These are phyloP conservation scores for Sporothrix schenckii DNA, from an alignment of 2,329 filamentous ascomycete species.

Conservation along the genomic window DNA sequence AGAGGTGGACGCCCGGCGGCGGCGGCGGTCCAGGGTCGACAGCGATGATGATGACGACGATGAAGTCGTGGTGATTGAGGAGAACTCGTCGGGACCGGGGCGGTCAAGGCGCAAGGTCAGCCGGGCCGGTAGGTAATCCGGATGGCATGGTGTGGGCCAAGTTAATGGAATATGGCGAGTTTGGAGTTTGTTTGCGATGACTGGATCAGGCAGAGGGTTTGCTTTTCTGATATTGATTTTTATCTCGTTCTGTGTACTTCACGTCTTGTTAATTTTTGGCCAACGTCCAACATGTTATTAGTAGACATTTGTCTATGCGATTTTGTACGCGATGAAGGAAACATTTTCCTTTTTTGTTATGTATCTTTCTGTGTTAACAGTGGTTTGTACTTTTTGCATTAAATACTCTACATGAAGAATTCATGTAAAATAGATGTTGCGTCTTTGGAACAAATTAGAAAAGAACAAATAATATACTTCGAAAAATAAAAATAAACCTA, in stretches of 20 bases:
- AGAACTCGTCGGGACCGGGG: constrained; percentile 10
- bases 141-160: too few species aligned
- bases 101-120: constrained; percentile 14
- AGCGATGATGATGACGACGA: constrained; percentile 27
- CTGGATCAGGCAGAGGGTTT: constrained; percentile 1
- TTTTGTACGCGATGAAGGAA: too few species aligned
- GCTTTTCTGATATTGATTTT: background rate
- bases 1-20: constrained; percentile 8
- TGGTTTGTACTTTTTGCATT: too few species aligned
- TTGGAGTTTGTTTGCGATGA: background rate
- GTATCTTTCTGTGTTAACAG: too few species aligned
- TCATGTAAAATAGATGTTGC: too few species aligned
- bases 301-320: background rate
- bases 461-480: background rate
- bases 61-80: constrained; percentile 32
- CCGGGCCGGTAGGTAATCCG: background rate
- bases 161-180: background rate
- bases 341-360: too few species aligned
- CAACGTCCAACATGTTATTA: background rate
- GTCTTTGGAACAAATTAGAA: background rate
- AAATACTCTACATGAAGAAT: too few species aligned
- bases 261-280: background rate
- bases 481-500: background rate
- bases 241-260: background rate
- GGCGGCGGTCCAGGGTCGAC: background rate